These are phyloP conservation scores for Meripilus lineatus DNA, from an alignment of 1,284 basidiomycete genomes.

Conservation along the genomic window DNA sequence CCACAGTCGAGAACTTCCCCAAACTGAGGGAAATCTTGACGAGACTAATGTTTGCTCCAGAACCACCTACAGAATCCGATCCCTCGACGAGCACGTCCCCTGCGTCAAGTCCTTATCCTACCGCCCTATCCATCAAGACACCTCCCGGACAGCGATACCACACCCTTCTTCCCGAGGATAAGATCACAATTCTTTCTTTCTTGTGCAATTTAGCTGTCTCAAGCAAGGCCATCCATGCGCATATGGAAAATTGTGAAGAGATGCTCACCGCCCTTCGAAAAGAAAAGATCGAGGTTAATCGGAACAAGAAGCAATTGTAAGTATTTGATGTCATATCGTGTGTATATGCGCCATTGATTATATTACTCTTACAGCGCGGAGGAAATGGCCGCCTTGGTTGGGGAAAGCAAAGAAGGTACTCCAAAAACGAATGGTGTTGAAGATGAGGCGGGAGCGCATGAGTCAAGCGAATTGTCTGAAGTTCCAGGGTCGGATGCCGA, in stretches of 20 bases:
- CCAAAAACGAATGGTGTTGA: slow-evolving; percentile 34
- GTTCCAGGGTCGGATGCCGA: slow-evolving; percentile 37
- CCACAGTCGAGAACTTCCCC: slow-evolving; percentile 70
- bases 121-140: slow-evolving; percentile 25
- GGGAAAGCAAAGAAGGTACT: slow-evolving; percentile 49
- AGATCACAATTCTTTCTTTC: slow-evolving; percentile 83
- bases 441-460: slow-evolving; percentile 54
- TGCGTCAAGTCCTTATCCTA: slow-evolving; percentile 37
- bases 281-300: slow-evolving; percentile 92
- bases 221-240: slow-evolving; percentile 81
- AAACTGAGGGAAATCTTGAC: slow-evolving; percentile 72
- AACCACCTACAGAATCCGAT: slow-evolving; percentile 33
- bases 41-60: slow-evolving; percentile 67
- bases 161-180: slow-evolving; percentile 69
- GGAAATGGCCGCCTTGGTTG: slow-evolving; percentile 64
- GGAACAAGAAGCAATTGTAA: slow-evolving; percentile 82
- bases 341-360: slow-evolving; percentile 5
- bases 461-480: slow-evolving; percentile 70
- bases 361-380: slow-evolving; percentile 46
- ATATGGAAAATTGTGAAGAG: slow-evolving; percentile 89
- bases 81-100: slow-evolving; percentile 33
- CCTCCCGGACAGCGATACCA: slow-evolving; percentile 70
- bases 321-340: slow-evolving; percentile 27
- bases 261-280: slow-evolving; percentile 90
- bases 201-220: slow-evolving; percentile 88